phyloP scores from a whole-genome alignment of 2,329 filamentous ascomycete species.

The Domatiomyces catenatus region DNA sequence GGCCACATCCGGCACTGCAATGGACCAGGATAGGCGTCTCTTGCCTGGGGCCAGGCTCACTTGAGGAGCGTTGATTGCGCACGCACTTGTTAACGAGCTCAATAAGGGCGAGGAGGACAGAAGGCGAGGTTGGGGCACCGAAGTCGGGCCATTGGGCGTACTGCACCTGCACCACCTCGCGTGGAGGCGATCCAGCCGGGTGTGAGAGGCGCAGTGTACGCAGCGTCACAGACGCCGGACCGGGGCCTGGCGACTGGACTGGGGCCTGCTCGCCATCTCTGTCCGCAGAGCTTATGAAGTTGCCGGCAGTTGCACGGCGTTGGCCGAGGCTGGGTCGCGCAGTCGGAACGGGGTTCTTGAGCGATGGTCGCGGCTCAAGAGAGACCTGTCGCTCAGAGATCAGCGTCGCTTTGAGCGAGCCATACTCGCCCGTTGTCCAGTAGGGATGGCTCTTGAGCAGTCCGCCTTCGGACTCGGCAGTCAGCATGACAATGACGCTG shows the following conservation, averaged over 20 bases:
- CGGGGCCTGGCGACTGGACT: slow-evolving; percentile 22
- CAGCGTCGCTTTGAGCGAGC: slow-evolving; percentile 55
- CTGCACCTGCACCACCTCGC: slow-evolving; percentile 87
- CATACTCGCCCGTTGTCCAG: slow-evolving; percentile 69
- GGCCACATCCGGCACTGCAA: slow-evolving; percentile 88
- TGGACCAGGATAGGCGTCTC: slow-evolving; percentile 73
- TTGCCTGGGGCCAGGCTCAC: slow-evolving; percentile 41
- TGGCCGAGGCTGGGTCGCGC: slow-evolving; percentile 24
- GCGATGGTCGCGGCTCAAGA: slow-evolving; percentile 38
- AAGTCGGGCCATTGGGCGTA: slow-evolving; percentile 98
- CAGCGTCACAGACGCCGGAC: slow-evolving; percentile 62
- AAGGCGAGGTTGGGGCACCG: slow-evolving; percentile 75
- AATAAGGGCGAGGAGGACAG: slow-evolving; percentile 74
- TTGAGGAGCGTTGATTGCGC: slow-evolving; percentile 27
- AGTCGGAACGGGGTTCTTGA: slow-evolving; percentile 29
- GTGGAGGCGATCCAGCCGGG: slow-evolving; percentile 60
- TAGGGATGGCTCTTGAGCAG: slow-evolving; percentile 92
- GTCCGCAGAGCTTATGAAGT: slow-evolving; percentile 3
- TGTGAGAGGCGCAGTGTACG: slow-evolving; percentile 79
- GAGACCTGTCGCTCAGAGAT: slow-evolving; percentile 72
- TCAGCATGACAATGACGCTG: slow-evolving; percentile 89
- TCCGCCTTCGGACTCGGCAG: slow-evolving; percentile 81
- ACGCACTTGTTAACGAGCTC: slow-evolving; percentile 65
- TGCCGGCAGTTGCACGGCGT: slow-evolving; percentile 24
- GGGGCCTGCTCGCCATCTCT: slow-evolving; percentile 16